Conservation (phyloP, 257 asterid genomes). For the Solanum chilense region DNA sequence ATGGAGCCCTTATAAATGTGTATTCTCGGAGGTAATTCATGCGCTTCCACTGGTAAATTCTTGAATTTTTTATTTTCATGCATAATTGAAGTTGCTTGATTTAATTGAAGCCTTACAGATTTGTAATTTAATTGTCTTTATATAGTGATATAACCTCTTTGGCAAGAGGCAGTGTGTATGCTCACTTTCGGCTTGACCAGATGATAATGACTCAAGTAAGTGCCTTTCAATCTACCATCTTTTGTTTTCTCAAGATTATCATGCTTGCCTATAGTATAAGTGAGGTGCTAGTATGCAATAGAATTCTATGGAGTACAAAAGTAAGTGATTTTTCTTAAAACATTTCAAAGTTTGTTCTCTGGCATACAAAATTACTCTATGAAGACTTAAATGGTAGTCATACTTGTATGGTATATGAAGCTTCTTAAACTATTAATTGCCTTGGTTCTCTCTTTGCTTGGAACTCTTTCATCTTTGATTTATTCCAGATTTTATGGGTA, state of each 20-base stretch:
- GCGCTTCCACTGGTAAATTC: not conserved
- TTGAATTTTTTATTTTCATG: not conserved
- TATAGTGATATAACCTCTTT: slow-evolving; percentile 56
- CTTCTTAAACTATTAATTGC: not conserved
- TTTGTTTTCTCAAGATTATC: not conserved
- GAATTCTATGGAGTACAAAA: not conserved
- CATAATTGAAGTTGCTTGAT: not conserved
- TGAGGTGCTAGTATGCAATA: not conserved
- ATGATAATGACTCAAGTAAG: slow-evolving; percentile 45
- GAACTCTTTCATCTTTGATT: not conserved
- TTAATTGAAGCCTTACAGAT: not conserved
- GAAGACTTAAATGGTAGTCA: not conserved
- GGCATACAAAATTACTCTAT: not conserved
- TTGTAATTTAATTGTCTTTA: not conserved
- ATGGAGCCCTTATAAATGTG: slow-evolving; percentile 32
- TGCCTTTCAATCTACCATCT: not conserved
- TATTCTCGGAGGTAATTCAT: slow-evolving; percentile 50
- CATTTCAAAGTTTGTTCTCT: not conserved
- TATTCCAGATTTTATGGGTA: not conserved
- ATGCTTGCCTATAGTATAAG: not conserved
- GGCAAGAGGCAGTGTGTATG: slow-evolving; percentile 41
- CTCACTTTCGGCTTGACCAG: slow-evolving; percentile 42
- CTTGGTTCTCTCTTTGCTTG: not conserved
- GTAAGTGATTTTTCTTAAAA: not conserved
- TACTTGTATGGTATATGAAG: not conserved